These are phyloP conservation scores for Rosa hybrid DNA, from an alignment of 331 rosid species.

Conservation along the genomic window DNA sequence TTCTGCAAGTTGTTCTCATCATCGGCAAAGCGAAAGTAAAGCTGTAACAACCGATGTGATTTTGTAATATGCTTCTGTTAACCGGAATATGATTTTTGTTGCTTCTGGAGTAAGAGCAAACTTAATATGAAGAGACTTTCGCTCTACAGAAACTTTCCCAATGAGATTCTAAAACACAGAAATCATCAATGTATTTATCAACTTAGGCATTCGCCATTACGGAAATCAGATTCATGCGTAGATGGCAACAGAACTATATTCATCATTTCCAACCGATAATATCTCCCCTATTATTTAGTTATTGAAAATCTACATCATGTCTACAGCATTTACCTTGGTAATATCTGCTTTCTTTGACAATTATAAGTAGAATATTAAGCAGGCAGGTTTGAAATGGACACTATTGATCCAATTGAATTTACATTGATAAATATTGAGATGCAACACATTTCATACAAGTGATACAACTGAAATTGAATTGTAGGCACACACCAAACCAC, in stretches of 20 bases:
- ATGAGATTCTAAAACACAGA: not conserved
- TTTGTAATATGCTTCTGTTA: not conserved
- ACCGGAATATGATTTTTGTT: not conserved
- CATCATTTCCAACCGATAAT: not conserved
- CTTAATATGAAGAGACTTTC: not conserved
- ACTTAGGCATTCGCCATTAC: not conserved
- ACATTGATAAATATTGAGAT: not conserved
- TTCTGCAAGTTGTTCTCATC: conserved; percentile 10
- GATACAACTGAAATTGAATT: not conserved
- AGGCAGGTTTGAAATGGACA: not conserved
- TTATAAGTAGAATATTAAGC: not conserved
- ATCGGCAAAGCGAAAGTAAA: conserved; percentile 11
- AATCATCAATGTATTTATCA: not conserved
- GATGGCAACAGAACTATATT: not conserved
- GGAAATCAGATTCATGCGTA: not conserved
- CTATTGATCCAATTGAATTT: not conserved
- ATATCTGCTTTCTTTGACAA: not conserved
- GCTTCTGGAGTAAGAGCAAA: not conserved
- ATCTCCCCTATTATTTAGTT: no score
- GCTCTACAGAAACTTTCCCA: not conserved
- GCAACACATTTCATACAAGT: not conserved
- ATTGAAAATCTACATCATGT: not conserved
- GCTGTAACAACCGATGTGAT: not conserved
- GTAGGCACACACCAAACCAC: not conserved
- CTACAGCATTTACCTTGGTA: not conserved